These are phyloP conservation scores for Coprinellus aureogranulatus DNA, from an alignment of 768 basidiomycete genomes.

Conservation along the genomic window DNA sequence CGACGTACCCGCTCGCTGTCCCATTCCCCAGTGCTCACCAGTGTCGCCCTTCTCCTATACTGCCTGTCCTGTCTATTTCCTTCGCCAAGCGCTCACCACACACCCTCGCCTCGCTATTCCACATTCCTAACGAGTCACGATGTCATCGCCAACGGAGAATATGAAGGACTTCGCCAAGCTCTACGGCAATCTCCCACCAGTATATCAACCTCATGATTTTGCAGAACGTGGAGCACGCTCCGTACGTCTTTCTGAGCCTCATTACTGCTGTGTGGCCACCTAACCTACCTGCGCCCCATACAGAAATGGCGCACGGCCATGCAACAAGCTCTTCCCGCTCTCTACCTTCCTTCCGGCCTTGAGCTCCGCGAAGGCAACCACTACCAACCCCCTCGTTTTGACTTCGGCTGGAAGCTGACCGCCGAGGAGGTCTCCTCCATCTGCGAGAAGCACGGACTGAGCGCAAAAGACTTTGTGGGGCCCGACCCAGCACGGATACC, in stretches of 20 bases:
- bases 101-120: not conserved
- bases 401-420: not conserved
- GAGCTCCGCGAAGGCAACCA: not conserved
- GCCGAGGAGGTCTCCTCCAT: not conserved
- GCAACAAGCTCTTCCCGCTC: not conserved
- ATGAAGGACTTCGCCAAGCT: not conserved
- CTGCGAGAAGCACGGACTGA: not conserved
- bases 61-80: no score
- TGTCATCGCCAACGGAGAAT: not conserved
- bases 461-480: not conserved
- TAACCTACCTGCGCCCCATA: not conserved
- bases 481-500: not conserved
- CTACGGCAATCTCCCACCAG: not conserved
- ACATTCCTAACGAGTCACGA: not conserved
- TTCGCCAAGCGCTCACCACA: not conserved
- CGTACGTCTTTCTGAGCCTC: not conserved
- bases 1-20: not conserved
- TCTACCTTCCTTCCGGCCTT: not conserved
- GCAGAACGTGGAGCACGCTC: not conserved
- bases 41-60: no score
- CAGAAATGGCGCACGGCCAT: slow-evolving; percentile 1
- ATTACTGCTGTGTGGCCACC: not conserved
- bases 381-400: slow-evolving; percentile 3
- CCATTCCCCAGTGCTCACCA: no score
- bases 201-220: slow-evolving; percentile 1